Evolutionary conservation across 2,329 filamentous ascomycete genomes (phyloP).

Genomic region (Aulographum hederae): DNA sequence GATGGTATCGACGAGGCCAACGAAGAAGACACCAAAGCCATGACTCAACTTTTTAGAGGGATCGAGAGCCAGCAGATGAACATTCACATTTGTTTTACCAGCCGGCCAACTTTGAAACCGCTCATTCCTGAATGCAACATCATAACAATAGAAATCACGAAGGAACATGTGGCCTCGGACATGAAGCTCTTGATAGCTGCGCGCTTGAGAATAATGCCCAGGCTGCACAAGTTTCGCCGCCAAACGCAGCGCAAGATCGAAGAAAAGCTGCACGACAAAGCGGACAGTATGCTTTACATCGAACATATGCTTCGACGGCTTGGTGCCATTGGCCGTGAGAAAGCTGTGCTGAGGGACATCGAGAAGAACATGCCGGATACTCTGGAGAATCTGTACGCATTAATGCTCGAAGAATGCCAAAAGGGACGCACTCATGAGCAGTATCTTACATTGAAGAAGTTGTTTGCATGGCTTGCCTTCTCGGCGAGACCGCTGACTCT

Average conservation of each 20-base stretch:
- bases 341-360: conserved; percentile 14
- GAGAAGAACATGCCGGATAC: conserved; percentile 9
- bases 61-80: conserved; percentile 9
- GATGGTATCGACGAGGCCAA: conserved; percentile 15
- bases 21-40: conserved; percentile 4
- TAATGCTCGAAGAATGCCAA: conserved; percentile 8
- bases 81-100: conserved; percentile 11
- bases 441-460: conserved; percentile 7
- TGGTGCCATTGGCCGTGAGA: conserved; percentile 15
- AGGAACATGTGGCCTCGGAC: conserved; percentile 12
- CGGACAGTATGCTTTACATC: conserved; percentile 20
- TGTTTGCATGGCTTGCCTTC: conserved; percentile 11
- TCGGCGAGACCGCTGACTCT: conserved; percentile 9
- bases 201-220: conserved; percentile 8
- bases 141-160: conserved; percentile 7
- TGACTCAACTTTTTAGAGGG: conserved; percentile 9
- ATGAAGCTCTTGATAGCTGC: conserved; percentile 11
- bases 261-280: conserved; percentile 11
- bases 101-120: conserved; percentile 6
- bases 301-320: conserved; percentile 17
- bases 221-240: conserved; percentile 10
- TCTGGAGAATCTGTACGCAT: conserved; percentile 7
- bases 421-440: conserved; percentile 8
- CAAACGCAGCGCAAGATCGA: conserved; percentile 15
- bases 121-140: conserved; percentile 3